A percentile compares a stretch with the other conserved stretches of the same genome.
Evolutionary conservation across 2,329 filamentous ascomycete genomes (phyloP).

Genomic region (Fusarium continuum): DNA sequence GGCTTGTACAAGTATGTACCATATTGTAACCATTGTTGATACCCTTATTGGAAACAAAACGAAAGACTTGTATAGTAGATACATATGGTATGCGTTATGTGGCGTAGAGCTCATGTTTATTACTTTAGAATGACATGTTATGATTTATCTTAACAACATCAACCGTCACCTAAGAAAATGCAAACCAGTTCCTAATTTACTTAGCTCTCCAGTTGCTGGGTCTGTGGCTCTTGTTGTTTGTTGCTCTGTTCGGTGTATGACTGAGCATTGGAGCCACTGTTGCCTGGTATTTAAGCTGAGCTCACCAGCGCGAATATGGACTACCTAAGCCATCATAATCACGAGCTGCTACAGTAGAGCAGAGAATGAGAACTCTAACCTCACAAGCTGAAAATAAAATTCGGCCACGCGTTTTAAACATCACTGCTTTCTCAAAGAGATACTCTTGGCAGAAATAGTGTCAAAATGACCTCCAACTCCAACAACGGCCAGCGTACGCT

Average conservation of each 20-base stretch:
- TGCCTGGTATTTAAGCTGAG: constrained; percentile 29
- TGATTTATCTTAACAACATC: not conserved
- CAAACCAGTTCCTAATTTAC: not conserved
- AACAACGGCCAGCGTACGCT: constrained; percentile 39
- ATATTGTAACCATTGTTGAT: constrained; percentile 30
- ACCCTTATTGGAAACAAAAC: constrained; percentile 21
- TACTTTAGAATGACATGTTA: not conserved
- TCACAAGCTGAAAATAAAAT: not conserved
- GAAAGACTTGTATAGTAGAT: constrained; percentile 9
- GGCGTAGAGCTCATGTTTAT: not conserved
- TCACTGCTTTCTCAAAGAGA: not conserved
- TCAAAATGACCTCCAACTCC: constrained; percentile 11
- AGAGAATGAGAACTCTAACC: not conserved
- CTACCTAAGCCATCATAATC: not conserved
- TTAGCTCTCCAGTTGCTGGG: not conserved
- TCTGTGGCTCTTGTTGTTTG: not conserved
- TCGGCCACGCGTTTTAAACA: not conserved
- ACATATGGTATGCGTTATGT: not conserved
- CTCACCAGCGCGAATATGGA: constrained; percentile 1
- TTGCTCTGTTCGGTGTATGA: constrained; percentile 1
- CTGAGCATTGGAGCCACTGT: constrained; percentile 14
- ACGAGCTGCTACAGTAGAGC: not conserved
- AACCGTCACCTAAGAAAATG: not conserved
- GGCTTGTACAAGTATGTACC: constrained; percentile 21
- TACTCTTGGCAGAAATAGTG: not conserved